A percentile compares a stretch with the other conserved stretches of the same genome.
Evolutionary conservation across 2,329 filamentous ascomycete species (phyloP).

Genomic region (Tolypocladium pustulatum): DNA sequence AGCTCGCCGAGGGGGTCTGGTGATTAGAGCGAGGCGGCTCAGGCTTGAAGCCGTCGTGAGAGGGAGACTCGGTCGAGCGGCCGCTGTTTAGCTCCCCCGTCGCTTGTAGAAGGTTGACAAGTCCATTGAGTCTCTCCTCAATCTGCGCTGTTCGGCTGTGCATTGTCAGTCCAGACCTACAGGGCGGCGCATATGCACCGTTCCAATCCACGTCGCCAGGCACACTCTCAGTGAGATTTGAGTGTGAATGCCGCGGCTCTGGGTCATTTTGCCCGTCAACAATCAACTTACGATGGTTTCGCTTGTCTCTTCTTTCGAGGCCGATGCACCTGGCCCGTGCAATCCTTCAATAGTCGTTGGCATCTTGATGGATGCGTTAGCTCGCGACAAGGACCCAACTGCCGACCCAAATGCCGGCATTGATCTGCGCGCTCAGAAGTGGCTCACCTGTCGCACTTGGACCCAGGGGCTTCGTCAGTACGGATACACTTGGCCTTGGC

Average conservation of each 20-base stretch:
- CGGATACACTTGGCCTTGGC: slow-evolving; percentile 42
- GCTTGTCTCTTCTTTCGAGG: slow-evolving; percentile 40
- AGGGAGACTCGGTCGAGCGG: slow-evolving; percentile 12
- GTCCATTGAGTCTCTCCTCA: slow-evolving; percentile 36
- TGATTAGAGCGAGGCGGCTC: slow-evolving; percentile 14
- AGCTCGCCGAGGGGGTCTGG: slow-evolving; percentile 11
- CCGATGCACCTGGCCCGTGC: slow-evolving; percentile 33
- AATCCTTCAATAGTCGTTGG: slow-evolving; percentile 36
- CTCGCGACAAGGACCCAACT: neutral
- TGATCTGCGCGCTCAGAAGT: neutral
- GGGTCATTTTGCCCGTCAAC: neutral
- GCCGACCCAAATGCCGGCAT: neutral
- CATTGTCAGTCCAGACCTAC: neutral
- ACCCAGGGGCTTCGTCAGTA: slow-evolving; percentile 20
- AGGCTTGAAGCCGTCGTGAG: slow-evolving; percentile 15
- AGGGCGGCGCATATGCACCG: too few species aligned
- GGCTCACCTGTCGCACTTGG: slow-evolving; percentile 36
- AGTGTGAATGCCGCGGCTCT: neutral
- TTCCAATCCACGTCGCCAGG: neutral
- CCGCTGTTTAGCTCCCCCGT: slow-evolving; percentile 23
- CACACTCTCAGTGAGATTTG: neutral
- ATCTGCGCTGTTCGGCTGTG: slow-evolving; percentile 36
- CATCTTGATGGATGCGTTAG: slow-evolving; percentile 22
- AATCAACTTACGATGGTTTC: slow-evolving; percentile 37
- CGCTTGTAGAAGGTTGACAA: slow-evolving; percentile 36